phyloP scores from a whole-genome alignment of 208 protist genomes.

The Leishmania martiniquensis region DNA sequence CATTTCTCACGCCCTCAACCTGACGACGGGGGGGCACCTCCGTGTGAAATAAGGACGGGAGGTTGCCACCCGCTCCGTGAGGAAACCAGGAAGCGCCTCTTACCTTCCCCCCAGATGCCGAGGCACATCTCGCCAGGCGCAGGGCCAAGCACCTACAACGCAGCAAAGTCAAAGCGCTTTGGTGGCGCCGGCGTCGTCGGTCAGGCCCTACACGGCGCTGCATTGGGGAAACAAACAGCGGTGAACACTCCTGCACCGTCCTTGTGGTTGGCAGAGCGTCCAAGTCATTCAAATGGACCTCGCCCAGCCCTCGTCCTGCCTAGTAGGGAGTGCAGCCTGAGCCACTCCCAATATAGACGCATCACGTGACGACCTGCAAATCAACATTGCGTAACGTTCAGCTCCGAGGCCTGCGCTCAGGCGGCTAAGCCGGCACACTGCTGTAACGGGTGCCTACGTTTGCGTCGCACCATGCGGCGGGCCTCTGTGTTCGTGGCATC shows the following conservation, averaged over 20 bases:
- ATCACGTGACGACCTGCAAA: not conserved
- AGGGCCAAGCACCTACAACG: not conserved
- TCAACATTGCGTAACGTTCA: not conserved
- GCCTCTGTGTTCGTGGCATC: not conserved
- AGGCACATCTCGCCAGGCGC: not conserved
- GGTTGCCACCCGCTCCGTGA: no score
- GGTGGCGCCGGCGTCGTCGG: not conserved
- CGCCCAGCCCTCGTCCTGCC: not conserved
- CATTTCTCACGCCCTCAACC: no score
- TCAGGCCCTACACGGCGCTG: not conserved
- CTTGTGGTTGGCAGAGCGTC: not conserved
- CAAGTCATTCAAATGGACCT: not conserved
- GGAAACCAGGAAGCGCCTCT: no score
- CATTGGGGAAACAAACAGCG: no score
- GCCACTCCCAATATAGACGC: not conserved
- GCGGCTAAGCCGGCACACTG: not conserved
- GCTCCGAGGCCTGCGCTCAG: not conserved
- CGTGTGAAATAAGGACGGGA: no score
- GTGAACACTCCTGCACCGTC: not conserved
- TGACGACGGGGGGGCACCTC: no score
- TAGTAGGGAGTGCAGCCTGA: not conserved
- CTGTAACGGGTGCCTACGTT: not conserved
- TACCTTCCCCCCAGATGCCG: no score
- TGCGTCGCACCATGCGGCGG: not conserved
- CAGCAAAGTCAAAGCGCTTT: not conserved